Percentiles rank a stretch among this genome's conserved stretches.
phyloP scores from a whole-genome alignment of 2,329 filamentous ascomycete genomes.

The Aspergillus flavus region DNA sequence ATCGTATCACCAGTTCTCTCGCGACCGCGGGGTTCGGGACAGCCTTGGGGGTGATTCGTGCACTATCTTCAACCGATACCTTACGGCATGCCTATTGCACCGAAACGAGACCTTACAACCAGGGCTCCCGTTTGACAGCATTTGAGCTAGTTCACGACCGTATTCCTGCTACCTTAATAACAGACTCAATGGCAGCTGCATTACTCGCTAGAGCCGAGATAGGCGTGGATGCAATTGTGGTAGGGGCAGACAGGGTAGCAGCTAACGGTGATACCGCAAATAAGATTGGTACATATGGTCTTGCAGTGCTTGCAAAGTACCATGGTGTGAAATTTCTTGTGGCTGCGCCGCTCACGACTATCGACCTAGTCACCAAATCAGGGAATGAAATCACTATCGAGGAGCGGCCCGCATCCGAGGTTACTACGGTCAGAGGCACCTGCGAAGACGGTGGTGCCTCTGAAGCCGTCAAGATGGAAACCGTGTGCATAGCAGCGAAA shows the following conservation, averaged over 20 bases:
- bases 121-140: conserved; percentile 90
- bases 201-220: conserved; percentile 65
- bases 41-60: conserved; percentile 89
- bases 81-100: conserved; percentile 91
- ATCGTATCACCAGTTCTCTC: conserved; percentile 65
- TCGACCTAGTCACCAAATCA: conserved; percentile 78
- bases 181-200: conserved; percentile 94
- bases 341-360: conserved; percentile 90
- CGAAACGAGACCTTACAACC: conserved; percentile 96
- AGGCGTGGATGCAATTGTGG: conserved; percentile 82
- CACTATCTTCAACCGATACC: conserved; percentile 66
- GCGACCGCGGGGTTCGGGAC: conserved; percentile 98
- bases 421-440: conserved; percentile 82
- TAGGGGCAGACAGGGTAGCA: conserved; percentile 92
- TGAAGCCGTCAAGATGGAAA: conserved; percentile 54
- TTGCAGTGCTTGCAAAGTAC: conserved; percentile 85
- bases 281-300: conserved; percentile 93
- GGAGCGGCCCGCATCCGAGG: conserved; percentile 76
- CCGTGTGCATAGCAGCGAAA: conserved; percentile 75
- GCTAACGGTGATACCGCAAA: conserved; percentile 98
- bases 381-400: conserved; percentile 87
- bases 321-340: conserved; percentile 95
- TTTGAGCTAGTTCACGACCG: conserved; percentile 95
- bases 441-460: conserved; percentile 59
- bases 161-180: conserved; percentile 88